A percentile compares a stretch with the other conserved stretches of the same genome.
These are phyloP conservation scores for Onygena corvina DNA, from an alignment of 2,329 filamentous ascomycete species.

Conservation along the genomic window DNA sequence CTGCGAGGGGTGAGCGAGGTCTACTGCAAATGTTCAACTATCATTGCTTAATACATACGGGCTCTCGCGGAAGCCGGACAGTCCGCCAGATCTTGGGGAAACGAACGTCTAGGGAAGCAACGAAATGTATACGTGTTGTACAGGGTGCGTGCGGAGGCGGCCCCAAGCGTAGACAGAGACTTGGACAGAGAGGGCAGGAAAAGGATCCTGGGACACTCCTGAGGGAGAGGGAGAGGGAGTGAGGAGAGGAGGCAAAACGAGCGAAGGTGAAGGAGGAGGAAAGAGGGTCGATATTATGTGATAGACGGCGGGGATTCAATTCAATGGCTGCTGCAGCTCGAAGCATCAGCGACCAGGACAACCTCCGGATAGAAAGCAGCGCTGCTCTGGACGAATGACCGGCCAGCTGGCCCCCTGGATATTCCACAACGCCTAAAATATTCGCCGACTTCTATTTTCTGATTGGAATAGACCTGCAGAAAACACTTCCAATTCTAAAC, in stretches of 20 bases:
- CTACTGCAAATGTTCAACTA: background rate
- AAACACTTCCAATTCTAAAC: slow-evolving; percentile 4
- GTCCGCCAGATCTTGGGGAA: background rate
- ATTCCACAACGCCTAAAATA: slow-evolving; percentile 2
- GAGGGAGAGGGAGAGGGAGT: slow-evolving; percentile 17
- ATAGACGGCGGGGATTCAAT: slow-evolving; percentile 10
- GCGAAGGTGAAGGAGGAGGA: slow-evolving; percentile 10
- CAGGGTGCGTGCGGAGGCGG: slow-evolving; percentile 15
- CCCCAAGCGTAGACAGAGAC: slow-evolving; percentile 8
- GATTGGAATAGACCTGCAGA: slow-evolving; percentile 11
- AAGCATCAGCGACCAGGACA: background rate
- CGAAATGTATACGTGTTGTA: slow-evolving; percentile 23
- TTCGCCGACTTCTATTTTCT: slow-evolving; percentile 8
- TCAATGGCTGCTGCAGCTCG: slow-evolving; percentile 7
- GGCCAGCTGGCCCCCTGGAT: background rate
- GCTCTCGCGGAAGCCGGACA: background rate
- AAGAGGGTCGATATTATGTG: slow-evolving; percentile 9
- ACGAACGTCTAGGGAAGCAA: slow-evolving; percentile 14
- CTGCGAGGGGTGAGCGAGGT: background rate
- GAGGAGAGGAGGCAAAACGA: slow-evolving; percentile 16
- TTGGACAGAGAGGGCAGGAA: slow-evolving; percentile 17
- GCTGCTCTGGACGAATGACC: slow-evolving; percentile 12
- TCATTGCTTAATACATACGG: background rate
- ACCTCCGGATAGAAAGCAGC: slow-evolving; percentile 2
- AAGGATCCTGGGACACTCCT: slow-evolving; percentile 5